Conservation (phyloP, 2,329 filamentous ascomycete species). For the Microsporum ferrugineum region DNA sequence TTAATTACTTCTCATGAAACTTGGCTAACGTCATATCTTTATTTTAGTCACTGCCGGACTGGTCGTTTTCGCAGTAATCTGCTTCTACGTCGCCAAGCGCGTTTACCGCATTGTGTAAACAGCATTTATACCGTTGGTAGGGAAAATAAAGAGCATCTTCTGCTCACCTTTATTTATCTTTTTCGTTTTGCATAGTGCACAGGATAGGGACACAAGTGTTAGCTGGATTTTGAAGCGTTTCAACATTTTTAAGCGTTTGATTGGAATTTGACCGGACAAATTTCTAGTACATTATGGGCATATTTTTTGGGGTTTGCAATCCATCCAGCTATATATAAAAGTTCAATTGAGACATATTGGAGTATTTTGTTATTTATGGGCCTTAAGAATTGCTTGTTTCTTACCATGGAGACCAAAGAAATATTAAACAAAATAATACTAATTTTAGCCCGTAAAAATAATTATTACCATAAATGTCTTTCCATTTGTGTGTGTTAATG, state of each 20-base stretch:
- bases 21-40: slow-evolving; percentile 16
- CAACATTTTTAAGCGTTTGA: background rate
- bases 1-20: slow-evolving; percentile 1
- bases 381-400: too few relatives aligned
- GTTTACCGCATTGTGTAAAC: slow-evolving; percentile 59
- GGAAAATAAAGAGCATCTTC: background rate
- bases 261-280: background rate
- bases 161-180: background rate
- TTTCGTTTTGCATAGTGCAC: background rate
- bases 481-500: background rate
- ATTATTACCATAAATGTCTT: background rate
- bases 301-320: background rate
- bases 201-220: background rate
- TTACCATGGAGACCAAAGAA: too few relatives aligned
- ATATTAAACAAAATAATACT: too few relatives aligned
- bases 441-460: too few relatives aligned
- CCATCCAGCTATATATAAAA: background rate
- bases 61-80: slow-evolving; percentile 64
- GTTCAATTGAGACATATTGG: background rate
- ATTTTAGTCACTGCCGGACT: slow-evolving; percentile 56
- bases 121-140: background rate
- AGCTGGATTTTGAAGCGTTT: background rate
- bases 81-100: slow-evolving; percentile 72
- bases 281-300: background rate
- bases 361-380: background rate